Conservation (phyloP, 116 monocot genomes). For the Zostera marina region DNA sequence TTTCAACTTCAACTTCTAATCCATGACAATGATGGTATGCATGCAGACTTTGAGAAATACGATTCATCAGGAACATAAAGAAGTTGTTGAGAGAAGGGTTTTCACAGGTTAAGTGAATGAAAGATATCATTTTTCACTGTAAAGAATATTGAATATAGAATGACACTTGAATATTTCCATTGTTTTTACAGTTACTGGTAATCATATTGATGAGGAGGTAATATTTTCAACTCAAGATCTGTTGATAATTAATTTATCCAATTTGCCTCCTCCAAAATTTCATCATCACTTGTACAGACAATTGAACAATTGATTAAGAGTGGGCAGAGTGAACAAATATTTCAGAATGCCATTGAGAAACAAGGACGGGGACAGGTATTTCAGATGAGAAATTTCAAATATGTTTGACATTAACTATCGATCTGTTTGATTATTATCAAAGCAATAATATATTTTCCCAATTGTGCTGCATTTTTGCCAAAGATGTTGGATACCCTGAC, state of each 20-base stretch:
- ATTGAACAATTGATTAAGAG: conserved; percentile 88
- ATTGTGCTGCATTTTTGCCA: neutral
- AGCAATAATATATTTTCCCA: neutral
- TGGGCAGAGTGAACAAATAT: conserved; percentile 91
- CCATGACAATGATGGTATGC: conserved; percentile 6
- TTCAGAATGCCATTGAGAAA: conserved; percentile 86
- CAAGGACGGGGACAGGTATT: conserved; percentile 94
- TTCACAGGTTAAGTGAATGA: conserved; percentile 48
- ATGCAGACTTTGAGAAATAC: conserved; percentile 68
- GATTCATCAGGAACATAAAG: conserved; percentile 76
- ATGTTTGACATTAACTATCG: no score
- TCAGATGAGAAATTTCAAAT: no score
- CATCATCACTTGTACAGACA: conserved; percentile 37
- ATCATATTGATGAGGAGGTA: conserved; percentile 90
- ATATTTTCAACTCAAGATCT: conserved; percentile 9
- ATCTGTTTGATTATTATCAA: neutral
- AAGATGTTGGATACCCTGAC: conserved; percentile 6
- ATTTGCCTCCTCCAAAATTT: conserved; percentile 7
- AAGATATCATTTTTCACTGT: neutral
- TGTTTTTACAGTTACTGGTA: conserved; percentile 62
- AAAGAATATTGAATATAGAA: neutral
- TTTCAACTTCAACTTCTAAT: neutral
- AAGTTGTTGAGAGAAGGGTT: conserved; percentile 94
- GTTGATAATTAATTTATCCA: neutral
- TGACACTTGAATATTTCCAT: conserved; percentile 1